Percentiles rank a stretch among this genome's conserved stretches.
Conservation (phyloP, 257 asterid genomes). For the Nicotiana paniculata region DNA sequence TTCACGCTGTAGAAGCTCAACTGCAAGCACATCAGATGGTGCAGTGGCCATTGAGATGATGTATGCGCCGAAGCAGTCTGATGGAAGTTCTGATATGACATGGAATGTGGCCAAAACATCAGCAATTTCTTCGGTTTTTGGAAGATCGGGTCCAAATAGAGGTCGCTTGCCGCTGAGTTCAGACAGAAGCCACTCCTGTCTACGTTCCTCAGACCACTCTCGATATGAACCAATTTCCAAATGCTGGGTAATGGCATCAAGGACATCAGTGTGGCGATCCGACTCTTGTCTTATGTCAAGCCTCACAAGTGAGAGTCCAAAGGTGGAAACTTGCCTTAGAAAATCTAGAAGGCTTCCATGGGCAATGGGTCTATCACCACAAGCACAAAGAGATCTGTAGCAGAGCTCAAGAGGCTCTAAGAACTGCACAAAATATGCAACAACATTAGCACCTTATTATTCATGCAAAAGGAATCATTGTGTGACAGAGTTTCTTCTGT, state of each 20-base stretch:
- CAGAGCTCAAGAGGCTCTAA: constrained; percentile 49
- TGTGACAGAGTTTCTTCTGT: too few species aligned
- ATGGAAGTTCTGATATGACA: constrained; percentile 44
- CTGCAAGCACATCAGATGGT: constrained; percentile 47
- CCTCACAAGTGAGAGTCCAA: constrained; percentile 46
- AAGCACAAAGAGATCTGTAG: constrained; percentile 45
- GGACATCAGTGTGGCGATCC: constrained; percentile 46
- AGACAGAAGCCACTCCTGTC: constrained; percentile 48
- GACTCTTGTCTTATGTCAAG: constrained; percentile 51
- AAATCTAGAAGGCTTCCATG: constrained; percentile 49
- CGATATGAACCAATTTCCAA: constrained; percentile 42
- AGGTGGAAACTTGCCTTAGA: constrained; percentile 47
- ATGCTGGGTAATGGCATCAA: constrained; percentile 41
- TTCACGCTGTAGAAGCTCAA: constrained; percentile 49
- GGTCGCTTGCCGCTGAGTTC: constrained; percentile 50
- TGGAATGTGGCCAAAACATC: constrained; percentile 47
- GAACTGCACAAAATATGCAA: constrained; percentile 24
- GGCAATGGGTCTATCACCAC: constrained; percentile 44
- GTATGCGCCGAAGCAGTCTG: constrained; percentile 46
- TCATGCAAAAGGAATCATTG: background rate
- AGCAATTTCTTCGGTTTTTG: constrained; percentile 40
- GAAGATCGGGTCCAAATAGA: constrained; percentile 43
- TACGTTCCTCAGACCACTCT: constrained; percentile 41
- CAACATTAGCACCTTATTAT: background rate
- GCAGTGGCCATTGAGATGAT: constrained; percentile 49